A percentile compares a stretch with the other conserved stretches of the same genome.
These are phyloP conservation scores for Pistacia atlantica DNA, from an alignment of 345 rosid species.

Conservation along the genomic window DNA sequence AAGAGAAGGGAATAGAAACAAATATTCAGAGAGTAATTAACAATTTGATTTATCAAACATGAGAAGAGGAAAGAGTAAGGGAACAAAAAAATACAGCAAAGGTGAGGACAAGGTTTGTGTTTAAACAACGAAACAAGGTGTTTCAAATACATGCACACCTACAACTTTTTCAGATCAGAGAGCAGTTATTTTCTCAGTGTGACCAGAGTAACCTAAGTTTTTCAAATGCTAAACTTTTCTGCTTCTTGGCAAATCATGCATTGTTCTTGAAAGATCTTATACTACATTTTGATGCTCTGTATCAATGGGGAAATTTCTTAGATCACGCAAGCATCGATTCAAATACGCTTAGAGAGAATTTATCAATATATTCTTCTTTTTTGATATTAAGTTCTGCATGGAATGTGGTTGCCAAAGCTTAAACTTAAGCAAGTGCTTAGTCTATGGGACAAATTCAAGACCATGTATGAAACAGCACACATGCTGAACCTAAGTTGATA, in stretches of 20 bases:
- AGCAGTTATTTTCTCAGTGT: neutral
- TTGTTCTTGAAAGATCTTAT: neutral
- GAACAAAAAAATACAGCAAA: neutral
- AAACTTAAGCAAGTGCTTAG: neutral
- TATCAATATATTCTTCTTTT: neutral
- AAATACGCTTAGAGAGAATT: slow-evolving; percentile 3
- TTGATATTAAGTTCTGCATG: neutral
- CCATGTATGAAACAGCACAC: neutral
- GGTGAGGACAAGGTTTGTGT: neutral
- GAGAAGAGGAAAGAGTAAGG: neutral
- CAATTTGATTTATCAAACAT: neutral
- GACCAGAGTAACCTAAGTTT: neutral
- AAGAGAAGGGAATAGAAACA: neutral
- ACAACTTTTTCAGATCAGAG: neutral
- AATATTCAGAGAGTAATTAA: neutral
- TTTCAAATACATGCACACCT: neutral
- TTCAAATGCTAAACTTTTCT: neutral
- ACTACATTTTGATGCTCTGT: neutral
- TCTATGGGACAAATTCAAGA: neutral
- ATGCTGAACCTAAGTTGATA: neutral
- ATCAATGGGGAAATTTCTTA: neutral
- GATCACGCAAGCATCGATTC: slow-evolving; percentile 1
- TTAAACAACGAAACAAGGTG: neutral
- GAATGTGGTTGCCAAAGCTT: neutral
- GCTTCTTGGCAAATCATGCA: neutral